Percentiles rank a stretch among this genome's conserved stretches.
Conservation (phyloP, 495 filamentous ascomycete genomes). For the Penicillium coprophilum region DNA sequence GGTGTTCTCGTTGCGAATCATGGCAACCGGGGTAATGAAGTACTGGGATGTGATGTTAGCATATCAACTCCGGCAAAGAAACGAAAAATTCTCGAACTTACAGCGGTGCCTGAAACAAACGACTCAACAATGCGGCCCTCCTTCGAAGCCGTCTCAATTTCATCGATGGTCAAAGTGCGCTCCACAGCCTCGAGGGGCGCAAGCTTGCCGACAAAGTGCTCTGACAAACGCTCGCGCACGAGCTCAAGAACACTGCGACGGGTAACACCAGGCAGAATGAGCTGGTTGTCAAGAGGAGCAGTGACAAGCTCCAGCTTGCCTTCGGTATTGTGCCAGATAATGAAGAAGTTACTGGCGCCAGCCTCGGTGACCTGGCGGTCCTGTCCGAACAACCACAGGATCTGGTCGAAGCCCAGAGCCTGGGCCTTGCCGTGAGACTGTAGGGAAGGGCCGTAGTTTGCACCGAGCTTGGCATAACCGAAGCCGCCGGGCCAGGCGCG, state of each 20-base stretch:
- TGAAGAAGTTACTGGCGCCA: slow-evolving; percentile 90
- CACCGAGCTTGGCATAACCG: slow-evolving; percentile 85
- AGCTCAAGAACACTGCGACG: slow-evolving; percentile 73
- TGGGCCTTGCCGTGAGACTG: slow-evolving; percentile 72
- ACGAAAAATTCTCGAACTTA: slow-evolving; percentile 39
- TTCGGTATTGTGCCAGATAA: slow-evolving; percentile 70
- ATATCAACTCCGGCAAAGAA: not conserved
- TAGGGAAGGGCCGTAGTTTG: slow-evolving; percentile 85
- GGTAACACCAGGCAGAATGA: slow-evolving; percentile 86
- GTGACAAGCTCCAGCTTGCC: slow-evolving; percentile 75
- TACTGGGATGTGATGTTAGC: slow-evolving; percentile 47
- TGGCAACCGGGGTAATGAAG: slow-evolving; percentile 74
- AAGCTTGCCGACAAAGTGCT: slow-evolving; percentile 35
- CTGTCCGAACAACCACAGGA: slow-evolving; percentile 85
- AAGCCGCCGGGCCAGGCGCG: slow-evolving; percentile 93
- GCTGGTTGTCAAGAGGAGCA: slow-evolving; percentile 72
- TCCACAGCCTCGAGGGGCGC: slow-evolving; percentile 73
- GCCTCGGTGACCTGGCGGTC: slow-evolving; percentile 81
- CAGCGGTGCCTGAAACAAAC: slow-evolving; percentile 85
- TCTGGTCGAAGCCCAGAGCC: slow-evolving; percentile 73
- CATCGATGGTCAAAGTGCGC: slow-evolving; percentile 73
- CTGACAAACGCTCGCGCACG: slow-evolving; percentile 58
- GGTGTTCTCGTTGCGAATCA: slow-evolving; percentile 69
- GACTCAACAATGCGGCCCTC: slow-evolving; percentile 81
- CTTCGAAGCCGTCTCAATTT: slow-evolving; percentile 67